Conservation (phyloP, 2,329 filamentous ascomycete genomes). For the Aurifilum marmelostoma region DNA sequence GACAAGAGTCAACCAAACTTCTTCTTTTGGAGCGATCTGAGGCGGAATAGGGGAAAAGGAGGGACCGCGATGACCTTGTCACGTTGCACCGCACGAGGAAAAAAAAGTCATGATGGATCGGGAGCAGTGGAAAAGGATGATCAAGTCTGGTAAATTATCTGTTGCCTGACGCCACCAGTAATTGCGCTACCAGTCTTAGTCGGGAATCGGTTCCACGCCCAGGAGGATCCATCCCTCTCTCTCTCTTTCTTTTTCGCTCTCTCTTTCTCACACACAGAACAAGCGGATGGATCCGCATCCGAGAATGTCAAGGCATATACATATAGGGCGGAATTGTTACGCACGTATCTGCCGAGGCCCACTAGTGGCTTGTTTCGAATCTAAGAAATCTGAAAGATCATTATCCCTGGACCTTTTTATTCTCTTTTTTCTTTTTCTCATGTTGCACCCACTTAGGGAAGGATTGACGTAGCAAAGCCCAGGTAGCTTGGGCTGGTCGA, state of each 20-base stretch:
- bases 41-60: background rate
- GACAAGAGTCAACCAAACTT: background rate
- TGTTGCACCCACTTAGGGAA: no score
- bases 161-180: constrained; percentile 1
- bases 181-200: background rate
- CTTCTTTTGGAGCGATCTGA: background rate
- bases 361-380: background rate
- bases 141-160: background rate
- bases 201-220: background rate
- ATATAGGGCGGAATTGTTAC: background rate
- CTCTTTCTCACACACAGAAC: background rate
- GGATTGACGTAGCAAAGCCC: no score
- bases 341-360: background rate
- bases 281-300: background rate
- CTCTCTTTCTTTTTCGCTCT: no score
- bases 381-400: background rate
- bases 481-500: background rate
- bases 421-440: background rate
- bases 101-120: background rate
- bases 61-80: background rate
- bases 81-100: background rate
- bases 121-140: background rate
- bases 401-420: background rate
- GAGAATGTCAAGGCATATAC: background rate
- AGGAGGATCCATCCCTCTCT: background rate